phyloP scores from a whole-genome alignment of 495 filamentous ascomycete genomes.

The Monascus purpureus region DNA sequence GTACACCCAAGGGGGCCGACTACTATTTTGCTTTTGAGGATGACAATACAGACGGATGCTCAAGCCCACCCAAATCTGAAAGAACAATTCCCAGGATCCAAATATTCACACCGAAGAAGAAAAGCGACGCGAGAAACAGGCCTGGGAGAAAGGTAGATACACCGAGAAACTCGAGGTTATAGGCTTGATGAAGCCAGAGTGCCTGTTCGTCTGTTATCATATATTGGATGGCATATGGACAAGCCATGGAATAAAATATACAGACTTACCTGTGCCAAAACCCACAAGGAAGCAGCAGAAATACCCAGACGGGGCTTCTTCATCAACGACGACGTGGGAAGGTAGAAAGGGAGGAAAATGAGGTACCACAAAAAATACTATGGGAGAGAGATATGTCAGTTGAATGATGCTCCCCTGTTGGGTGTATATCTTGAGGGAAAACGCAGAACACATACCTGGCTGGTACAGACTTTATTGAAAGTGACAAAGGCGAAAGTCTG shows the following conservation, averaged over 20 bases:
- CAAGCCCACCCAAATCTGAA: slow-evolving; percentile 46
- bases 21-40: no score
- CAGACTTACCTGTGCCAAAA: slow-evolving; percentile 43
- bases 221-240: background rate
- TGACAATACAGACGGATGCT: no score
- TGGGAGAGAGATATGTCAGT: slow-evolving; percentile 1
- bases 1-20: no score
- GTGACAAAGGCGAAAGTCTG: slow-evolving; percentile 96
- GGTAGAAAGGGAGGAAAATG: slow-evolving; percentile 80
- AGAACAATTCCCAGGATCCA: slow-evolving; percentile 79
- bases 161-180: slow-evolving; percentile 76
- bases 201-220: slow-evolving; percentile 29
- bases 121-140: slow-evolving; percentile 56
- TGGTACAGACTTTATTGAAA: slow-evolving; percentile 98
- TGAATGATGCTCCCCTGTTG: no score
- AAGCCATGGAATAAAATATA: slow-evolving; percentile 1
- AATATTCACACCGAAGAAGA: slow-evolving; percentile 74
- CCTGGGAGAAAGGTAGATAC: slow-evolving; percentile 75
- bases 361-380: slow-evolving; percentile 99
- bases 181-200: slow-evolving; percentile 81
- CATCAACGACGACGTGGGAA: slow-evolving; percentile 64
- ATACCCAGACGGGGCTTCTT: slow-evolving; percentile 43
- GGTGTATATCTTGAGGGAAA: no score
- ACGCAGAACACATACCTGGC: slow-evolving; percentile 53
- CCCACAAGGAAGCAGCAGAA: slow-evolving; percentile 52